Base-by-base conservation (phyloP, 345 rosid species). In the Heritiera littoralis region DNA sequence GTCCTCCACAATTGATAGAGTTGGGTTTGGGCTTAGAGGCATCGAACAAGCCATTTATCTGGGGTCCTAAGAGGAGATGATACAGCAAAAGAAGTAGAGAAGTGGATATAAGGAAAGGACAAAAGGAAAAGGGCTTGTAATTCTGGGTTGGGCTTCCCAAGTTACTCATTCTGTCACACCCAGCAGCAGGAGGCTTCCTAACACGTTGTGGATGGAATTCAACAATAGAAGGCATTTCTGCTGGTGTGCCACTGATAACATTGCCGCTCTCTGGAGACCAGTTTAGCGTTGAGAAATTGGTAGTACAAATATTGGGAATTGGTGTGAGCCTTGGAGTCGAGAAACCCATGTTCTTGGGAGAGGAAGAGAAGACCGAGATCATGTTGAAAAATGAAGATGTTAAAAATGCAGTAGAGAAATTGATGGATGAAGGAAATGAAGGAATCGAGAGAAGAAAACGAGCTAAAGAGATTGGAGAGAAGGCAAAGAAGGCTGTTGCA, bases 141-240 rank as follows among this genome's bases (percentile, higher is more conserved):
- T 90, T 28, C 63, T 52, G 65, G 90, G 92, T 7, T 90, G 94
- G 94, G 85, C 90, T 2, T 92, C 94, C 0, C 92, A 90, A 67
- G 81, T 90, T 23, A 0, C 54, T 84, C 13, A 90, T 89, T 45
- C 69, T 90, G 52, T 89, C 94, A 11, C 92, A 89, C 35, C 23
- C 75, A 0, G 68, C 89, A 0, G 38, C 84, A 1, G 90, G 89
- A 72, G 89, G 89, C 1, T 90, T 90, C 80, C 75, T 90, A 72
- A 90, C 90, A 45, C 90, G 86, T 14, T 89, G 94, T 23, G 93
- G 93, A 15, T 90, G 93, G 93, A 90, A 88, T 54, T 90, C 93
- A 12, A 86, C 87, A 0, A 38, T 87, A 3, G 93, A 90, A 77
- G 90, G 89, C 1, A 73, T 87, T 0, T 75, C 80, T 8, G 81